phyloP scores from a whole-genome alignment of 2,329 filamentous ascomycete species.

The Penicillium sp. region DNA sequence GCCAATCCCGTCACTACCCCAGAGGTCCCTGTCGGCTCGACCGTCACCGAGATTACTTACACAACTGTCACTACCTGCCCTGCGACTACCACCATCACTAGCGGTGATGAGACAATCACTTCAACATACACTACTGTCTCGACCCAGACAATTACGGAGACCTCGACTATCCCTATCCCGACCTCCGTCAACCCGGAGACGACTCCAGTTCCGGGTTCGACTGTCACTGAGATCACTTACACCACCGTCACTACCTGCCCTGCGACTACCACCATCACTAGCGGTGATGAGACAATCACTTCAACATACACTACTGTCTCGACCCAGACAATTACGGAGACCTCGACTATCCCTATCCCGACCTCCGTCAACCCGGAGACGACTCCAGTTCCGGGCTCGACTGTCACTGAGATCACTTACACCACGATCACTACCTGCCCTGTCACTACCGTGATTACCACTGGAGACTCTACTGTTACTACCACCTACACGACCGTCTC shows the following conservation, averaged over 20 bases:
- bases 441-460: constrained; percentile 41
- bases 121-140: constrained; percentile 63
- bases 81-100: constrained; percentile 41
- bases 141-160: constrained; percentile 45
- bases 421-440: constrained; percentile 39
- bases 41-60: constrained; percentile 25
- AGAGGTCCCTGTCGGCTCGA: constrained; percentile 5
- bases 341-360: constrained; percentile 22
- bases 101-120: constrained; percentile 54
- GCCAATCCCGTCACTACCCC: constrained; percentile 12
- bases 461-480: constrained; percentile 54
- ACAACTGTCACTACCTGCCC: constrained; percentile 39
- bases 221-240: constrained; percentile 25
- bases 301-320: constrained; percentile 63
- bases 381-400: constrained; percentile 5
- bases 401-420: constrained; percentile 26
- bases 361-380: constrained; percentile 4
- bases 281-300: constrained; percentile 54
- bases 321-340: constrained; percentile 45
- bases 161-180: constrained; percentile 22
- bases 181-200: constrained; percentile 5
- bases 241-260: constrained; percentile 39
- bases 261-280: constrained; percentile 41
- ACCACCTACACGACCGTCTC: constrained; percentile 63
- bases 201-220: constrained; percentile 4